Base-by-base conservation (phyloP, 805 yeast genomes). In the Kuraishia cidri region DNA sequence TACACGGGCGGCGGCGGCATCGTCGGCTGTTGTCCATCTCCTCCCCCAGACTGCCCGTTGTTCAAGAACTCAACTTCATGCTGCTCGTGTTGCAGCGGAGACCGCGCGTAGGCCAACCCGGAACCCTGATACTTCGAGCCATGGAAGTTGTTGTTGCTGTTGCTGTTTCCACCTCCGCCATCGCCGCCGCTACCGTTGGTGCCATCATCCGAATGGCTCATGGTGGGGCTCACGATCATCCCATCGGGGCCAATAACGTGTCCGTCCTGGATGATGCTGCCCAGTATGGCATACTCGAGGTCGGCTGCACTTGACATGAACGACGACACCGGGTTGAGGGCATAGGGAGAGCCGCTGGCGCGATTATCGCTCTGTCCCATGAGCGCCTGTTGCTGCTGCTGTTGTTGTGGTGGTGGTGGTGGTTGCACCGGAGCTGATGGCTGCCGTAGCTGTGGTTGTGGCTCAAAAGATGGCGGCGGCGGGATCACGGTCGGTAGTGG, bases 291-390 rank as follows among this genome's bases (percentile, higher is more conserved):
- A 44, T 81, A 80, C 44, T 81, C 92, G 32, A 78, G 58, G 45
- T 78, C 80, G 0, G 85, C 87, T 1, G 92, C 87, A 23, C 71
- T 61, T 1, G 86, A 77, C 38, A 79, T 47, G 44, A 80, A 80
- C 20, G 33, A 16, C 10, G 33, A 30, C n/a, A n/a, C n/a, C n/a
- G n/a, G n/a, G n/a, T n/a, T n/a, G n/a, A n/a, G n/a, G n/a, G n/a
- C n/a, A n/a, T 2, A 16, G 27, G 27, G 27, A 25, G 15, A 16
- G 27, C 9, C 27, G 11, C 27, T 14, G 13, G 15, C 13, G 10
- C 15, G 27, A 8, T 15, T 25, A 15, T n/a, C 16, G 15, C 13
- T 15, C 15, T 25, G n/a, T n/a, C n/a, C n/a, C n/a, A n/a, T n/a
- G n/a, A n/a, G n/a, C n/a, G n/a, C n/a, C n/a, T n/a, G n/a, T n/a